Conservation (phyloP, 805 yeast genomes). For the Candida vaughaniae region DNA sequence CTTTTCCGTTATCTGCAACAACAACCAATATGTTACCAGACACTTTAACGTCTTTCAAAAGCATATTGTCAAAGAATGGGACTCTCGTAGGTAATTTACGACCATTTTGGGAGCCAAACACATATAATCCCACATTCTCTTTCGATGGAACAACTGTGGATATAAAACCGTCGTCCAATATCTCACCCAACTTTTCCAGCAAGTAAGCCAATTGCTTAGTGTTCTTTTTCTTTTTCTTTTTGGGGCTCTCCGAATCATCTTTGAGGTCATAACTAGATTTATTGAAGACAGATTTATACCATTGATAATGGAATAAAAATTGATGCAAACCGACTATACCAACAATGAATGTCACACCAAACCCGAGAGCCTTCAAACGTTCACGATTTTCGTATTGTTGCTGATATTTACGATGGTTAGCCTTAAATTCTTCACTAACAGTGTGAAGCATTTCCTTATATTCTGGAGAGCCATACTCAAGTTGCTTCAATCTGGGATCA, state of each 20-base stretch:
- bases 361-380: conserved; percentile 42
- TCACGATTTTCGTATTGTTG: conserved; percentile 40
- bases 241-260: conserved; percentile 12
- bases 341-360: conserved; percentile 41
- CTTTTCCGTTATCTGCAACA: conserved; percentile 65
- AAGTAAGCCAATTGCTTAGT: conserved; percentile 24
- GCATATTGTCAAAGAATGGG: conserved; percentile 59
- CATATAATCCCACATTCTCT: conserved; percentile 32
- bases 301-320: conserved; percentile 41
- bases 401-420: conserved; percentile 25
- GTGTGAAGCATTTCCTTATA: conserved; percentile 30
- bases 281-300: conserved; percentile 35
- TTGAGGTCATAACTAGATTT: conserved; percentile 29
- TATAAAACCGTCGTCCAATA: conserved; percentile 21
- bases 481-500: conserved; percentile 29
- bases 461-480: conserved; percentile 34
- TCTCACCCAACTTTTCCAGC: conserved; percentile 24
- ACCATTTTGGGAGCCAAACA: conserved; percentile 34
- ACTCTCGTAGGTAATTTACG: conserved; percentile 58
- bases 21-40: conserved; percentile 52
- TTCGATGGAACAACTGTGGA: conserved; percentile 21
- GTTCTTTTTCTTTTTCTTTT: conserved; percentile 28
- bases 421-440: conserved; percentile 26
- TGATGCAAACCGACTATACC: conserved; percentile 43
- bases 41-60: conserved; percentile 56